Base-by-base conservation (phyloP, 176 grass and related monocot genomes). In the Zoysia pacifica region DNA sequence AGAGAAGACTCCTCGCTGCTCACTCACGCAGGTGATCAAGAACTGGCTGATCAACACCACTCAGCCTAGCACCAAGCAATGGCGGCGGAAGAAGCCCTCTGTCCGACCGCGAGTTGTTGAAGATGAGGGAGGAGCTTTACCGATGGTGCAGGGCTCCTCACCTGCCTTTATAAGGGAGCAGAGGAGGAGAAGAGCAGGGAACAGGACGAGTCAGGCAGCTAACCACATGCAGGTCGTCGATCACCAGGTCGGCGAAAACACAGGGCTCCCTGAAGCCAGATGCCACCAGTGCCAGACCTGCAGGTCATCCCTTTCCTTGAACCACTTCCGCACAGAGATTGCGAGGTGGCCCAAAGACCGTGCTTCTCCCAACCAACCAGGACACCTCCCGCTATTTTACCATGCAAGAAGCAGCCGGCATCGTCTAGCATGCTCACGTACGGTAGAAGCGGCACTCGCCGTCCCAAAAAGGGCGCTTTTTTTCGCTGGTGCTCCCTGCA, bases 141-240 rank as follows among this genome's bases (percentile, higher is more conserved):
- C 77, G 67, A 83, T 75, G n/a, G 54, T 61, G 56, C 83, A 79
- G 63, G 42, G 79, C 36, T 50, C 40, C 42, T 66, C 51, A 62
- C 82, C 89, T 68, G 60, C 70, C 86, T 87, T 91, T 95, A 95
- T 94, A 90, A 73, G 54, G 73, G 64, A 7, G 44, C 47, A 16
- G 40, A n/a, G 51, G 59, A 60, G n/a, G 8, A 28, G 7, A 9
- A 7, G 19, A 62, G 20, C n/a, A n/a, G 13, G 51, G 13, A 52
- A 16, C n/a, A 67, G 44, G 42, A 82, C 80, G 54, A 45, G 16
- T 9, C 55, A 19, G 49, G 69, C 69, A 74, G 35, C 53, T 75
- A 81, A 81, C 64, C n/a, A 36, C 45, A 62, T 62, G 52, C 56
- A 75, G 81, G n/a, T n/a, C n/a, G n/a, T n/a, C 80, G 16, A 15